Conservation (phyloP, 257 asterid species). For the Fraxinus cuspidata region DNA sequence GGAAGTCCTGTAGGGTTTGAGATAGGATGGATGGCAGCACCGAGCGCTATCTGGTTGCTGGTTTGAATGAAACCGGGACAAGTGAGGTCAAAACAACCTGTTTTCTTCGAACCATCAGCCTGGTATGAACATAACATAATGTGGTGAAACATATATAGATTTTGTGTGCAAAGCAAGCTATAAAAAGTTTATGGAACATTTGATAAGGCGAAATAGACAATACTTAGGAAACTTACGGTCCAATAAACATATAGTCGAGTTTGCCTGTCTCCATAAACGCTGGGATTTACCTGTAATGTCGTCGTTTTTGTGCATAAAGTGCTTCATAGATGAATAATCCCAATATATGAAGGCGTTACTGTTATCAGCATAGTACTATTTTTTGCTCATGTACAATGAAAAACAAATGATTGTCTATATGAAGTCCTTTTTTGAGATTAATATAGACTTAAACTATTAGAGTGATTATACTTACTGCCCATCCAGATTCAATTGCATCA, state of each 20-base stretch:
- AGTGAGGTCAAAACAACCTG: constrained; percentile 69
- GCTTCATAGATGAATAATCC: neutral
- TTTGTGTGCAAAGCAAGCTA: neutral
- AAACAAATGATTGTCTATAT: neutral
- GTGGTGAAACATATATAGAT: neutral
- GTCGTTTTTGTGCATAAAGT: neutral
- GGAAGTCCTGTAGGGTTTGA: constrained; percentile 54
- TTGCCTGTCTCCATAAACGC: constrained; percentile 62
- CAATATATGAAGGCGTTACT: neutral
- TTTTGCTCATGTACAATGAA: neutral
- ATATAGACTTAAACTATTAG: neutral
- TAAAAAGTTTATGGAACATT: neutral
- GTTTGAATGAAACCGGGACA: constrained; percentile 81
- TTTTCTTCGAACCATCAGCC: constrained; percentile 50
- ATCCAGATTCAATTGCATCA: constrained; percentile 62
- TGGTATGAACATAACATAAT: constrained; percentile 8
- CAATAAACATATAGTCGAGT: constrained; percentile 68
- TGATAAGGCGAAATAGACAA: neutral
- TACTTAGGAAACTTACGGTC: constrained; percentile 54
- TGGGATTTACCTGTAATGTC: constrained; percentile 63
- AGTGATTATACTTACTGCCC: constrained; percentile 53
- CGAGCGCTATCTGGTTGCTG: constrained; percentile 60
- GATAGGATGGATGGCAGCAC: constrained; percentile 66
- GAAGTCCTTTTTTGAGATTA: neutral
- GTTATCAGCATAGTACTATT: neutral